Base-by-base conservation (phyloP, 768 basidiomycete species). In the Podaxis sp. region DNA sequence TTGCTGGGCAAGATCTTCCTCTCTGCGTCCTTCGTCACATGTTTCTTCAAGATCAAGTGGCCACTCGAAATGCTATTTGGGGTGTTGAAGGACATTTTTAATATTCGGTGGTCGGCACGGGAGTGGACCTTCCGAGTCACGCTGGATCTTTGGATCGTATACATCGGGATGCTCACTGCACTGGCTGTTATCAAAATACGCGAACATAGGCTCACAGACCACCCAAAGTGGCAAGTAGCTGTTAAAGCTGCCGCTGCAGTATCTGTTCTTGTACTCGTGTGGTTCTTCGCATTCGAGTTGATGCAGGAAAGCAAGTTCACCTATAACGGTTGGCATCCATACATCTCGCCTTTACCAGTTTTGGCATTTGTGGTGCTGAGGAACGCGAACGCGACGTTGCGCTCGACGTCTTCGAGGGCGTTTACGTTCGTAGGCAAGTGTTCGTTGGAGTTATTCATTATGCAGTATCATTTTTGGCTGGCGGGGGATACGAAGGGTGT, bases 111-210 rank as follows among this genome's bases (percentile, higher is more conserved):
- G 95, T 91, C 90, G 5, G 87, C 92, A 6, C 80, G 76, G 20
- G 95, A 97, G 75, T 96, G 93, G 93, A 76, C 80, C 6, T 97
- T 97, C 83, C 88, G 95, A 44, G 89, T 94, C 69, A 88, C 84
- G 20, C 86, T 96, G 63, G 95, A 97, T 76, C 79, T 94, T 54
- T 96, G 88, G 82, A 90, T 95, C 68, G 91, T 93, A 17, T 96
- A 93, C 76, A 80, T 83, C 40, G 95, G 95, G 50, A 94, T 95
- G 91, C 75, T 95, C 66, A 75, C 85, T 24, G 87, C 95, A 1
- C 75, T 94, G 59, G 83, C 80, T 2, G 83, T 81, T 71, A 86
- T 90, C 78, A 96, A 93, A 75, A 76, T 87, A 63, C 88, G 89
- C 28, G 91, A 95, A 65, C 72, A 82, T 67, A 83, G 85, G 33